phyloP scores from a whole-genome alignment of 768 basidiomycete species.

The Panus rudis region DNA sequence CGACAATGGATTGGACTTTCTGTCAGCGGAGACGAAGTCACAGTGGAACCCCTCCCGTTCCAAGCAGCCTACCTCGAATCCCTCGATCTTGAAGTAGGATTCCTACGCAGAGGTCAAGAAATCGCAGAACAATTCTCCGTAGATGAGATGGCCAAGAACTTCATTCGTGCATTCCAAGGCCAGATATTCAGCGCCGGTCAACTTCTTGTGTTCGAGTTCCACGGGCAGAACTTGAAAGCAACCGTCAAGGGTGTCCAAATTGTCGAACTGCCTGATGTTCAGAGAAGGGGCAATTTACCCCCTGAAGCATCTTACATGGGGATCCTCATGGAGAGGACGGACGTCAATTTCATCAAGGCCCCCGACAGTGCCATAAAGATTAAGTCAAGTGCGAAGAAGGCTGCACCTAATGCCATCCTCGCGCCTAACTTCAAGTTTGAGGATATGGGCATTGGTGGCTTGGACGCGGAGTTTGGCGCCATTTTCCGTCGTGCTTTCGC shows the following conservation, averaged over 20 bases:
- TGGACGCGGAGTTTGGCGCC: conserved; percentile 89
- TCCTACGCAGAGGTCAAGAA: conserved; percentile 46
- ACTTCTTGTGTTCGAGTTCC: conserved; percentile 79
- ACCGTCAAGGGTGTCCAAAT: conserved; percentile 51
- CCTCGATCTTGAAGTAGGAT: conserved; percentile 75
- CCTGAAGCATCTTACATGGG: conserved; percentile 40
- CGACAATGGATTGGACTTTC: conserved; percentile 90
- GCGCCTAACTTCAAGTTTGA: conserved; percentile 99
- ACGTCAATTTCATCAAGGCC: conserved; percentile 83
- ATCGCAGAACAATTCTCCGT: conserved; percentile 69
- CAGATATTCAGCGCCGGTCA: conserved; percentile 65
- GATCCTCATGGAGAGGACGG: conserved; percentile 86
- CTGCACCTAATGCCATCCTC: conserved; percentile 90
- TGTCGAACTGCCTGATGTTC: conserved; percentile 57
- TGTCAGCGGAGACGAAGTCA: conserved; percentile 64
- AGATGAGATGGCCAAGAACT: conserved; percentile 76
- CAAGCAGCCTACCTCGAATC: conserved; percentile 62
- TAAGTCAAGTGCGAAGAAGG: conserved; percentile 89
- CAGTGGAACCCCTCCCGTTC: conserved; percentile 50
- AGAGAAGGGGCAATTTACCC: conserved; percentile 32
- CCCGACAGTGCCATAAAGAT: conserved; percentile 77
- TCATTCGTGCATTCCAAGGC: conserved; percentile 69
- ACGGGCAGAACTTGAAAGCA: conserved; percentile 76
- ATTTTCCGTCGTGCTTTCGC: conserved; percentile 99
- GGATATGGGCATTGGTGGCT: conserved; percentile 99